These are phyloP conservation scores for Nicotiana attenuata DNA, from an alignment of 257 asterid species.

Conservation along the genomic window DNA sequence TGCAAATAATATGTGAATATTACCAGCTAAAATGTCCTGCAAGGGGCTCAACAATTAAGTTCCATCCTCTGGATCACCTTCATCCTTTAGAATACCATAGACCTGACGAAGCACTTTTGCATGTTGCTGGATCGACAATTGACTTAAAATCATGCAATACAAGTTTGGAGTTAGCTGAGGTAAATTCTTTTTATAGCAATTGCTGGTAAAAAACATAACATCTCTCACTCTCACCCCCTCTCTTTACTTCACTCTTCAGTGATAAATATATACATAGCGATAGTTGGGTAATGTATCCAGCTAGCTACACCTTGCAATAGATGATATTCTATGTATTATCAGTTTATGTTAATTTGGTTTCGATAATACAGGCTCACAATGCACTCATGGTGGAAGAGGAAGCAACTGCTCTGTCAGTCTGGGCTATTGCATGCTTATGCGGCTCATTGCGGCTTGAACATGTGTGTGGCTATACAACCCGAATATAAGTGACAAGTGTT, in stretches of 20 bases:
- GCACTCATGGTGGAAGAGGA: constrained; percentile 97
- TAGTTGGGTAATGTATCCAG: background rate
- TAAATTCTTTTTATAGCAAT: constrained; percentile 16
- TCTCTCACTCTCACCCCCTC: too few relatives aligned
- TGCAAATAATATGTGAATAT: constrained; percentile 84
- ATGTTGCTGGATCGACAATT: constrained; percentile 73
- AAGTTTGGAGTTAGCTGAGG: constrained; percentile 92
- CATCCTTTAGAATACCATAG: constrained; percentile 86
- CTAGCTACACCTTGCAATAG: background rate
- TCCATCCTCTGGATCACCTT: constrained; percentile 90
- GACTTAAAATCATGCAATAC: constrained; percentile 80
- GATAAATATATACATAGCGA: too few relatives aligned
- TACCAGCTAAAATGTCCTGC: constrained; percentile 61
- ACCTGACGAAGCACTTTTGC: constrained; percentile 65
- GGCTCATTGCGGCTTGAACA: constrained; percentile 94
- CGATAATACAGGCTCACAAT: constrained; percentile 52
- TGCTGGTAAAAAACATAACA: background rate
- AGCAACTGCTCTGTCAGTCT: constrained; percentile 86
- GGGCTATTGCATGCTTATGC: constrained; percentile 97
- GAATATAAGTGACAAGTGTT: background rate
- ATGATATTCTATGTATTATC: background rate
- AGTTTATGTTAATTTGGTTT: background rate
- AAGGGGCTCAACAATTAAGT: constrained; percentile 71
- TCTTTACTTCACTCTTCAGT: too few relatives aligned
- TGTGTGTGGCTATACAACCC: constrained; percentile 39